Evolutionary conservation across 108 stramenopile genomes (phyloP), one percentile per base, ranked within the genome.

Genomic region (Cylindrotheca fusiformis): DNA sequence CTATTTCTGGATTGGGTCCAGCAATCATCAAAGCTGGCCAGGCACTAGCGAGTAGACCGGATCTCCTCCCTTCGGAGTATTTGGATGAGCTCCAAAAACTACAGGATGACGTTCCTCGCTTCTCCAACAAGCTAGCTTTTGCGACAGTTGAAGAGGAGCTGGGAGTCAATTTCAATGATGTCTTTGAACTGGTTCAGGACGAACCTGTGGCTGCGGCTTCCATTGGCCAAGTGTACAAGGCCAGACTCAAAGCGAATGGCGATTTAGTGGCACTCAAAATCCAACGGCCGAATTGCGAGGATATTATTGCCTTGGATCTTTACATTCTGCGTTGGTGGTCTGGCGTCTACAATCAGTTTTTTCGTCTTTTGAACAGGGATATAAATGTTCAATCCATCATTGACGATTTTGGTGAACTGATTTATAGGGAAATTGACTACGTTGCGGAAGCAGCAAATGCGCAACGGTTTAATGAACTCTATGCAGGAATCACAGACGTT

Each of bases 391-490:
- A 86, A 32, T 67, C 67, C 52, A 91, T 98, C 32, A 95, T 98
- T 80, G 97, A 96, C 70, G 96, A 96, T 68, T 98, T 98, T 76
- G 97, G 97, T 0, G 87, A 86, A 46, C 65, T 98, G 12, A 87
- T 98, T 33, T 98, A 96, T 73, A 85, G 93, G 1, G 97, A 98
- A 71, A 95, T 98, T 32, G 97, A 98, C 74, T 96, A 98, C 65
- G 74, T 94, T 18, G 97, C 96, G 20, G 97, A 98, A 81, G 94
- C 91, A 48, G 92, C 92, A 23, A 98, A 98, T 79, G 95, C 95
- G 19, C 88, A 95, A 61, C 76, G 95, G 28, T 98, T 98, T 74
- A 87, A 78, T 2, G 96, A 96, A 72, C 72, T 97, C 32, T 97
- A 97, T 71, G 93, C 93, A 1, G 76, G 86, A 48, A 87, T 95